Conservation (phyloP, 768 basidiomycete species). For the Candolleomyces eurysporus region DNA sequence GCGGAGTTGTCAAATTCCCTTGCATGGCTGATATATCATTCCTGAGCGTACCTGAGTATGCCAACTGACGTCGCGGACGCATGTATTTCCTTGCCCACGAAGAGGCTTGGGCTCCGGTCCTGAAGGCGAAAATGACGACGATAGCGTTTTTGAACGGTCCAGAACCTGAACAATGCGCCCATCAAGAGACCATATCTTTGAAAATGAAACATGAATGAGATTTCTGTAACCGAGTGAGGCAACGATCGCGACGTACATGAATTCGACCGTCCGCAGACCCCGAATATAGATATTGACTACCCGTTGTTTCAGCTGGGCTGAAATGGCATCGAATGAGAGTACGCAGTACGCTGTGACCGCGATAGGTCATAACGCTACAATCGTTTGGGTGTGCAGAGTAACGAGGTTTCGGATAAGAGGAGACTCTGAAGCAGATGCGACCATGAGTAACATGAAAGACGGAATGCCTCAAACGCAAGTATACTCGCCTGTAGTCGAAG, state of each 20-base stretch:
- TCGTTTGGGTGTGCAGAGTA: slow-evolving; percentile 76
- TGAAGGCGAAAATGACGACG: slow-evolving; percentile 74
- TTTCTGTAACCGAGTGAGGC: background rate
- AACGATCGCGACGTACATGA: slow-evolving; percentile 52
- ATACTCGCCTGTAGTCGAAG: slow-evolving; percentile 82
- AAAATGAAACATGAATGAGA: slow-evolving; percentile 7
- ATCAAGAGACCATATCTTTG: slow-evolving; percentile 94
- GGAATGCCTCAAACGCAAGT: background rate
- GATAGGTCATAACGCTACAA: slow-evolving; percentile 93
- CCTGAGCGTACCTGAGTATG: slow-evolving; percentile 62
- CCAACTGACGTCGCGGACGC: slow-evolving; percentile 96
- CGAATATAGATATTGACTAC: slow-evolving; percentile 91
- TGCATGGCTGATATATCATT: background rate
- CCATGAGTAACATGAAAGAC: background rate
- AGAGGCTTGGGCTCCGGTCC: slow-evolving; percentile 44
- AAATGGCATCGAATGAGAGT: slow-evolving; percentile 97
- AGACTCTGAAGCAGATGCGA: slow-evolving; percentile 42
- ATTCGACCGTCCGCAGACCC: slow-evolving; percentile 85
- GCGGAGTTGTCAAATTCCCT: slow-evolving; percentile 2
- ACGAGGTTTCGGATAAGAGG: slow-evolving; percentile 62
- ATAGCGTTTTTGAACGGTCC: slow-evolving; percentile 71
- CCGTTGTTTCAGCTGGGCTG: slow-evolving; percentile 90
- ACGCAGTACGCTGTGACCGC: slow-evolving; percentile 85
- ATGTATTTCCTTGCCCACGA: slow-evolving; percentile 36
- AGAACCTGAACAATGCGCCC: slow-evolving; percentile 81